Base-by-base conservation (phyloP, 495 filamentous ascomycete species). In the Talaromyces stipitatus region DNA sequence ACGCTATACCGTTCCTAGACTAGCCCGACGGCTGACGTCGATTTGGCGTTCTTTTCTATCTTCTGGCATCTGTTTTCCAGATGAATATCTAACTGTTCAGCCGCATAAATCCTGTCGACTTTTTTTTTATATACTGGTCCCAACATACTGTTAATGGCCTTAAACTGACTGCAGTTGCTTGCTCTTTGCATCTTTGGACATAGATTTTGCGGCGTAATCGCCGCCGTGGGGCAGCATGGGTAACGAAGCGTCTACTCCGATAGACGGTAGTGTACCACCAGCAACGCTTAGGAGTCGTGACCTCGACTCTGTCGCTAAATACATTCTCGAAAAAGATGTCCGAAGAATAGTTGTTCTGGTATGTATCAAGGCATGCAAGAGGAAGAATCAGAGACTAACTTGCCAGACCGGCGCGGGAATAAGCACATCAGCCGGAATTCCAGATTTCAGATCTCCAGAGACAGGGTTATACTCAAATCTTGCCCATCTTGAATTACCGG, bases 381-480 rank as follows among this genome's bases (percentile, higher is more conserved):
- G 23, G 14, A 43, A 43, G 36, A 36, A 36, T 3, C 6, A 41
- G 12, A 32, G 33, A 28, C 23, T 52, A 46, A 55, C 10, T 41
- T 46, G 28, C 20, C 33, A 76, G 76, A 76, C 75, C 3, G 77
- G 78, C 43, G 78, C 77, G 24, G 77, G 78, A 22, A 77, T 82
- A 43, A 91, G 87, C 30, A 92, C 90, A 16, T 89, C 87, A 23
- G 83, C 91, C n/a, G 90, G 90, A 33, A 92, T 95, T 53, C 90
- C 90, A 50, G 90, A 95, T 64, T 95, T 95, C 61, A 81, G 90
- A 51, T 91, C 88, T 2, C 89, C 90, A 64, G 88, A 88, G 60
- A 91, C 82, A 0, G 90, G 90, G 14, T 80, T 95, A 53, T 98
- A 97, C 70, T 83, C 89, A 65, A 97, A 97, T 65, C 81, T 97